A percentile compares a stretch with the other conserved stretches of the same genome.
Evolutionary conservation across 1,284 basidiomycete species (phyloP).

Genomic region (Cryptococcus amylolentus): DNA sequence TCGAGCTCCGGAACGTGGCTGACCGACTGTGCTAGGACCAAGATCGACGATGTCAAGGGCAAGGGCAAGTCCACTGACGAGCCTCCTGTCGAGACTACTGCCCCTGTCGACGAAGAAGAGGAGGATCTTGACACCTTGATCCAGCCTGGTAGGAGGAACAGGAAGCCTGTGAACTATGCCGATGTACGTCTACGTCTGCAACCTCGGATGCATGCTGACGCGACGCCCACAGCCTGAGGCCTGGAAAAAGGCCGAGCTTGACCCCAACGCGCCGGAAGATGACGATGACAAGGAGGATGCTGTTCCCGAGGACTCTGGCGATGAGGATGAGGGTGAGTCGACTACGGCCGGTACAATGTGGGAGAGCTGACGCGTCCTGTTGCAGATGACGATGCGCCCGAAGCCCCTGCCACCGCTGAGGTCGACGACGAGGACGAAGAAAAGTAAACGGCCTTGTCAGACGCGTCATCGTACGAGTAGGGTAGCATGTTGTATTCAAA

Average conservation of each 20-base stretch:
- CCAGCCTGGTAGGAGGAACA: slow-evolving; percentile 27
- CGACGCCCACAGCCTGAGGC: slow-evolving; percentile 26
- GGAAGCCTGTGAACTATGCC: slow-evolving; percentile 34
- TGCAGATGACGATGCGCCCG: neutral
- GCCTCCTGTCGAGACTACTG: slow-evolving; percentile 14
- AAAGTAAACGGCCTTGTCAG: slow-evolving; percentile 8
- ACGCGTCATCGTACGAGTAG: neutral
- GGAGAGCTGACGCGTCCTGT: neutral
- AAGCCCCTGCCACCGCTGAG: slow-evolving; percentile 22
- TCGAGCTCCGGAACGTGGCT: neutral
- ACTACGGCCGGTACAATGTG: neutral
- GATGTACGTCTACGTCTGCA: slow-evolving; percentile 24
- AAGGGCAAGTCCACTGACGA: slow-evolving; percentile 27
- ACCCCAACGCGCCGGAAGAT: slow-evolving; percentile 29
- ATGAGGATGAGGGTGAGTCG: slow-evolving; percentile 21
- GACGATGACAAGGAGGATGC: slow-evolving; percentile 34
- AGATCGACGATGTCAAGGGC: slow-evolving; percentile 32
- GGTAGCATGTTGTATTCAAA: neutral
- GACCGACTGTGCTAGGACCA: slow-evolving; percentile 18
- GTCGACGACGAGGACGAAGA: slow-evolving; percentile 38
- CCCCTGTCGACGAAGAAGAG: slow-evolving; percentile 26
- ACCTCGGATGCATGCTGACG: neutral
- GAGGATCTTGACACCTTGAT: slow-evolving; percentile 28
- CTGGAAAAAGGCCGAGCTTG: slow-evolving; percentile 36
- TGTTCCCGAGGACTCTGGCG: slow-evolving; percentile 23